phyloP scores from a whole-genome alignment of 1,284 basidiomycete species.

The Sutorius eximius region DNA sequence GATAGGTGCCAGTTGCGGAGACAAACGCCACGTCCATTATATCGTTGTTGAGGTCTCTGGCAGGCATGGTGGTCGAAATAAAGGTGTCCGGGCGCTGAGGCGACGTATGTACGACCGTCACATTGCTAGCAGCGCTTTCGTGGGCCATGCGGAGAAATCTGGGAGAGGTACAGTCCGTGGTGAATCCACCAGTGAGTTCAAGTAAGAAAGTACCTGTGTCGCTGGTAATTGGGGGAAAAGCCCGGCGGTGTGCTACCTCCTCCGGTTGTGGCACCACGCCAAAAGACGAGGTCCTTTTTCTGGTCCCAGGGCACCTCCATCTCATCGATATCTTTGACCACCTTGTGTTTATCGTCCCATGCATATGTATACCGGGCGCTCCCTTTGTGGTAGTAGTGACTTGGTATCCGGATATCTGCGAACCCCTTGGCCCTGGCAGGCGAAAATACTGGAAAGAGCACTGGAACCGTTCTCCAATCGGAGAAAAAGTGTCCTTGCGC shows the following conservation, averaged over 20 bases:
- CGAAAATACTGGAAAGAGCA: constrained; percentile 87
- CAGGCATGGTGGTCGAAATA: constrained; percentile 61
- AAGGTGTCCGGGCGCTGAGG: constrained; percentile 62
- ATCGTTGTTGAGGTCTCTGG: constrained; percentile 68
- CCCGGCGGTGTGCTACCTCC: constrained; percentile 87
- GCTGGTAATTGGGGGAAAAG: constrained; percentile 81
- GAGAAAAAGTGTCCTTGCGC: constrained; percentile 94
- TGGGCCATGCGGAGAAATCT: constrained; percentile 83
- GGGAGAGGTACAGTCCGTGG: not conserved
- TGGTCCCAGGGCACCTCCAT: constrained; percentile 84
- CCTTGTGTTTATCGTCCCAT: constrained; percentile 75
- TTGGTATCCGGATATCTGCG: constrained; percentile 88
- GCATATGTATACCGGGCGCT: constrained; percentile 86
- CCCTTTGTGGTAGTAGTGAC: constrained; percentile 89
- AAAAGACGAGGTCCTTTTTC: constrained; percentile 74
- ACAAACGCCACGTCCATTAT: constrained; percentile 91
- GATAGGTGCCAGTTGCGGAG: constrained; percentile 73
- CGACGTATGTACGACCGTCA: constrained; percentile 76
- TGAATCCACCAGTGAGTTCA: not conserved
- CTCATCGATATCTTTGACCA: constrained; percentile 70
- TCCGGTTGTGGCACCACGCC: constrained; percentile 90
- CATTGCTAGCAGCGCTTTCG: constrained; percentile 53
- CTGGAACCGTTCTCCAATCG: constrained; percentile 86
- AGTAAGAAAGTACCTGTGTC: constrained; percentile 65
- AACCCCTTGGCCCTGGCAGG: constrained; percentile 85